Percentiles rank a stretch among this genome's conserved stretches.
These are phyloP conservation scores for Cucurbita maxima DNA, from an alignment of 306 rosid genomes.

Conservation along the genomic window DNA sequence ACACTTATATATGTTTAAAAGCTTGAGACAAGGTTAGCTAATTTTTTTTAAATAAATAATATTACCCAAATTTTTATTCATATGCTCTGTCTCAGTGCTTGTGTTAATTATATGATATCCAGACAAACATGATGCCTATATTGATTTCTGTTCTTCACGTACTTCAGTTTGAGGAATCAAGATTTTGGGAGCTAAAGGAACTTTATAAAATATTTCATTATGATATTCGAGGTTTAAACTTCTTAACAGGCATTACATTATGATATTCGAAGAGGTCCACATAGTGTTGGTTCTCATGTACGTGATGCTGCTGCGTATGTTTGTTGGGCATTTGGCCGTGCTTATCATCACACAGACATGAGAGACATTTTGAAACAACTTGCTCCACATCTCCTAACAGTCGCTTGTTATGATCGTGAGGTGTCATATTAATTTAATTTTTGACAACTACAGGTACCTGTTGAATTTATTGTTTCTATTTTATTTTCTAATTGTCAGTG, in stretches of 20 bases:
- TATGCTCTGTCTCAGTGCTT: not conserved
- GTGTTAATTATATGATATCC: not conserved
- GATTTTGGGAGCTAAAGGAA: not conserved
- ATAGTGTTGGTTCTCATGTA: conserved; percentile 94
- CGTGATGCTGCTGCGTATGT: conserved; percentile 98
- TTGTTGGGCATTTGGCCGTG: conserved; percentile 99
- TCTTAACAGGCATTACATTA: conserved; percentile 72
- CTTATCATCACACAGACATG: conserved; percentile 78
- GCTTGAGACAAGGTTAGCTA: not conserved
- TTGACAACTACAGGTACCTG: not conserved
- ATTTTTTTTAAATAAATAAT: not conserved
- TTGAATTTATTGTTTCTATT: not conserved
- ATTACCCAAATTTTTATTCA: not conserved
- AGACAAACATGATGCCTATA: not conserved
- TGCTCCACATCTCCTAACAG: conserved; percentile 78
- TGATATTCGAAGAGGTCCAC: conserved; percentile 97
- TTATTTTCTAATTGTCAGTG: conserved; percentile 10
- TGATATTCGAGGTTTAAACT: conserved; percentile 7
- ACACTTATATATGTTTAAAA: not conserved
- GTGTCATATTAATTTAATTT: conserved; percentile 23
- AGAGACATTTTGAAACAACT: conserved; percentile 59
- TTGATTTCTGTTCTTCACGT: not conserved
- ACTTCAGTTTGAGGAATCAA: not conserved
- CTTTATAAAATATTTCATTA: not conserved
- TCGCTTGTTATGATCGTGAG: conserved; percentile 98